These are phyloP conservation scores for Selenicereus undatus DNA, from an alignment of 148 eudicot species.

Conservation along the genomic window DNA sequence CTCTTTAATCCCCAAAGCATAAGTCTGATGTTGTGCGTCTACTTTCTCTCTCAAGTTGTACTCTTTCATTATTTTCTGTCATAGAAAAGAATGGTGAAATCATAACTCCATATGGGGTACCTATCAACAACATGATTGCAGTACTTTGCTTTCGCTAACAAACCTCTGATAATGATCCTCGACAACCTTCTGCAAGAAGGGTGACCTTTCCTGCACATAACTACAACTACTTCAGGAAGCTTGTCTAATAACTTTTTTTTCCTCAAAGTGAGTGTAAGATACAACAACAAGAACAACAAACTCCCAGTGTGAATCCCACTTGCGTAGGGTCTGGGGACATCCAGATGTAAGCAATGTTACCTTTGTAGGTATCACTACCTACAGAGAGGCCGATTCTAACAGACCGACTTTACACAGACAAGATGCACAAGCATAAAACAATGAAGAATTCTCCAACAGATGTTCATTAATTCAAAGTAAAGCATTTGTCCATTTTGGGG, in stretches of 20 bases:
- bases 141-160: constrained; percentile 19
- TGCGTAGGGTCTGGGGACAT: too few species aligned
- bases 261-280: background rate
- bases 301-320: too few species aligned
- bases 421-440: background rate
- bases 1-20: constrained; percentile 95
- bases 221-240: constrained; percentile 20
- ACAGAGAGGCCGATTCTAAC: too few species aligned
- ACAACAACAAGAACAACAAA: too few species aligned
- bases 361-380: too few species aligned
- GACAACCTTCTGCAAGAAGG: constrained; percentile 89
- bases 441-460: background rate
- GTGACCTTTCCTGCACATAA: constrained; percentile 59
- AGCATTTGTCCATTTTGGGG: background rate
- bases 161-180: constrained; percentile 97
- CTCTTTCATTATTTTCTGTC: constrained; percentile 58
- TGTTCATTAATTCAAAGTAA: background rate
- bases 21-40: constrained; percentile 87
- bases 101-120: constrained; percentile 7
- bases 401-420: background rate
- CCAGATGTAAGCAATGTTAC: too few species aligned
- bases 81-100: constrained; percentile 5
- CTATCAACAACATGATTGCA: constrained; percentile 6
- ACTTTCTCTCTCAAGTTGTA: constrained; percentile 78
- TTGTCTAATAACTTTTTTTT: constrained; percentile 6